Evolutionary conservation across 352 stramenopile genomes (phyloP), one percentile per base, ranked within the genome.

Genomic region (Phytopythium kandeliae): DNA sequence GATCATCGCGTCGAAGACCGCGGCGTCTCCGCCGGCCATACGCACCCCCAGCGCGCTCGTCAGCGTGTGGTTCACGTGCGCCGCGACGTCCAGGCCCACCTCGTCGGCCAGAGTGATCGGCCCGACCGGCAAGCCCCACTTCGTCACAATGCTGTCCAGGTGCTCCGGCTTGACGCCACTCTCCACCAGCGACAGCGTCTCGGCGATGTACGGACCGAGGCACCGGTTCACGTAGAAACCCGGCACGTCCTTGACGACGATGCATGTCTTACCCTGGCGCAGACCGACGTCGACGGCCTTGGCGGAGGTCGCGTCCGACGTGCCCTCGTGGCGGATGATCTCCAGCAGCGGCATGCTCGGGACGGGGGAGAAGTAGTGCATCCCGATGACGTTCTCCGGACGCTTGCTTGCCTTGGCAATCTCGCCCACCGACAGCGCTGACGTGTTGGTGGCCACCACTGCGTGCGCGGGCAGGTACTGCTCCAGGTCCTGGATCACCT

Each of bases 311-410:
- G 81, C 71, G 43, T 97, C 85, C 31, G 78, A 95, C 28, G 92
- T 98, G 42, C 83, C 82, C 30, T 86, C 73, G 72, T 98, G 95
- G 57, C 91, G 93, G 68, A 99, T 99, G 37, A 99, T 98, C 74
- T 99, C 97, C 54, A 99, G 74, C 40, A 99, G 76, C 24, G 95
- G 96, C 97, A 99, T 99, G 42, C 77, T 90, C 15, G 95, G 94
- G 51, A 99, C 97, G 25, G 97, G 97, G 26, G 84, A 98, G 69
- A 99, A 99, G 75, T 99, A 99, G 78, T 99, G 97, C 95, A 99
- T 99, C 43, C 97, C 97, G 24, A 99, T 94, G 17, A 98, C 83
- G 49, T 95, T 96, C 60, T 97, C 72, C 15, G 89, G 90, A 10
- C 79, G 78, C 58, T 86, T 87, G 61, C 70, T 85, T 8, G 74